Evolutionary conservation across 1,284 basidiomycete genomes (phyloP).

Genomic region (Naganishia liquefaciens): DNA sequence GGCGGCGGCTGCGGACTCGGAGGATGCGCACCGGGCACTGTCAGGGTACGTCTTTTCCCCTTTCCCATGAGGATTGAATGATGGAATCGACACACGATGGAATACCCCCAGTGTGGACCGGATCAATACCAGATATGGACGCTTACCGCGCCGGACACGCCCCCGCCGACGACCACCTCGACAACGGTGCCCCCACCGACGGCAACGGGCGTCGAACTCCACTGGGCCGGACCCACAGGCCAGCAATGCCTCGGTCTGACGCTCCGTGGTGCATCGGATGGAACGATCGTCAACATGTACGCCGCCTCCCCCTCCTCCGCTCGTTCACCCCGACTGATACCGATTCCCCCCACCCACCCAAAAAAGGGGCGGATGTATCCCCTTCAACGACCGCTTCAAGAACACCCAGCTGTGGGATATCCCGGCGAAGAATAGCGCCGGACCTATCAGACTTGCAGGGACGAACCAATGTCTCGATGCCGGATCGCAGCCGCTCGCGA

Average conservation of each 20-base stretch:
- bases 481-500: conserved; percentile 18
- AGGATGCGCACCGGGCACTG: conserved; percentile 34
- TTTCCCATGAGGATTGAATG: background rate
- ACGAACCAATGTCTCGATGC: conserved; percentile 35
- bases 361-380: conserved; percentile 11
- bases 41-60: conserved; percentile 4
- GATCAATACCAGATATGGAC: conserved; percentile 12
- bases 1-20: conserved; percentile 35
- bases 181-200: conserved; percentile 1
- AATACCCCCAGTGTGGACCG: background rate
- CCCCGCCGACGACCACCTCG: background rate
- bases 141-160: conserved; percentile 4
- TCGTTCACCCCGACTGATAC: background rate
- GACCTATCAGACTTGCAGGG: conserved; percentile 24
- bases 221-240: conserved; percentile 1
- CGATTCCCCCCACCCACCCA: background rate
- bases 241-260: conserved; percentile 20
- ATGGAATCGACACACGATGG: too few species aligned
- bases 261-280: conserved; percentile 8
- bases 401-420: conserved; percentile 28
- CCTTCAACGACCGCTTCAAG: background rate
- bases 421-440: conserved; percentile 16
- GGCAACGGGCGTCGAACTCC: background rate
- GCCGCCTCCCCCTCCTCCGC: background rate
- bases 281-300: conserved; percentile 22